Evolutionary conservation across 768 basidiomycete species (phyloP).

Genomic region (Boletus rubroflammeus): DNA sequence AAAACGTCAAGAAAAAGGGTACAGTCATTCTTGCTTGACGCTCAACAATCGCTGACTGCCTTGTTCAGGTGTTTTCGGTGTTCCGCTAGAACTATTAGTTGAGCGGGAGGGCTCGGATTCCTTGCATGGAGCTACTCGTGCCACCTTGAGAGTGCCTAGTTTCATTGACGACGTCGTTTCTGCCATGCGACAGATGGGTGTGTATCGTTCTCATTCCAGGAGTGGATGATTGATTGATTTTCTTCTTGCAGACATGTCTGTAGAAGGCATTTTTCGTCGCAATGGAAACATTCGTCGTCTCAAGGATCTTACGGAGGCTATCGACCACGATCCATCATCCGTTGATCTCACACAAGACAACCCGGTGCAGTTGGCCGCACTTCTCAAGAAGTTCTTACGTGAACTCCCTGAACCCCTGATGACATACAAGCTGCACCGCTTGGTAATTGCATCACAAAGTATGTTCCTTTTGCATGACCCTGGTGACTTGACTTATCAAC

Average conservation of each 20-base stretch:
- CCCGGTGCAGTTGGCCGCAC: constrained; percentile 92
- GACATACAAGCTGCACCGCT: constrained; percentile 88
- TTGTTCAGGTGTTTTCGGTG: constrained; percentile 79
- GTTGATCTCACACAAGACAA: constrained; percentile 94
- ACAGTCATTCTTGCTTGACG: constrained; percentile 17
- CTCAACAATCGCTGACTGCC: constrained; percentile 8
- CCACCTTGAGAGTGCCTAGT: constrained; percentile 85
- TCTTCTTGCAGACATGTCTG: constrained; percentile 79
- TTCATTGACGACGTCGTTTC: constrained; percentile 98
- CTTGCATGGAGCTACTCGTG: constrained; percentile 81
- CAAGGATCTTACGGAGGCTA: constrained; percentile 85
- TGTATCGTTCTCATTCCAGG: constrained; percentile 23
- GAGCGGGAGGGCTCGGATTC: constrained; percentile 97
- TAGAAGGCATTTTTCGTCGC: constrained; percentile 98
- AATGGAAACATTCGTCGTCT: constrained; percentile 95
- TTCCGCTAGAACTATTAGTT: constrained; percentile 89
- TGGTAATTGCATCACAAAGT: constrained; percentile 89
- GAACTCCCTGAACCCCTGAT: constrained; percentile 95
- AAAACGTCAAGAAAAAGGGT: constrained; percentile 88
- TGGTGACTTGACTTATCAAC: constrained; percentile 9
- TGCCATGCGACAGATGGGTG: constrained; percentile 99
- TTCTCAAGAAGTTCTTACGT: constrained; percentile 95
- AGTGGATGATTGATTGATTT: neutral
- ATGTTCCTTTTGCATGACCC: constrained; percentile 31
- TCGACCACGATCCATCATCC: constrained; percentile 89